A percentile compares a stretch with the other conserved stretches of the same genome.
phyloP scores from a whole-genome alignment of 2,329 filamentous ascomycete species.

The Neurospora sp. region DNA sequence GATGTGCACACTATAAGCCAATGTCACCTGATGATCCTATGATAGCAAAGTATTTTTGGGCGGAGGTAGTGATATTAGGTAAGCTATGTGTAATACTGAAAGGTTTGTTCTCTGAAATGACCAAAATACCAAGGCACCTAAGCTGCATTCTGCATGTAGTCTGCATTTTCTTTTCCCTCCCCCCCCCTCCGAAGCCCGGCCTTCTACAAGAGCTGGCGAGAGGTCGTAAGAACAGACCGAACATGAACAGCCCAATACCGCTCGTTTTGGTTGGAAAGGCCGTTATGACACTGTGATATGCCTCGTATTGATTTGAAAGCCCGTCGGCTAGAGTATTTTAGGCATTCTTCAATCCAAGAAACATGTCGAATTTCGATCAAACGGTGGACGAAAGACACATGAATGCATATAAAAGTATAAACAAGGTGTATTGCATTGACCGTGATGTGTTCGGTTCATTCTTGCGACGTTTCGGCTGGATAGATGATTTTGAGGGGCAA shows the following conservation, averaged over 20 bases:
- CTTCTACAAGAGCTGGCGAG: too few relatives aligned
- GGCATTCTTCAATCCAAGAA: background rate
- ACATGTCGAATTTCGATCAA: background rate
- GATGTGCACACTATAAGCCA: background rate
- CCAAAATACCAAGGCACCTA: too few relatives aligned
- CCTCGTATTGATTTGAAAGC: background rate
- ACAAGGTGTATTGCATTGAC: background rate
- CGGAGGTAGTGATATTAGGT: background rate
- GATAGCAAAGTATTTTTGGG: background rate
- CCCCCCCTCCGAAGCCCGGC: too few relatives aligned
- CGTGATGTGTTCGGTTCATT: background rate
- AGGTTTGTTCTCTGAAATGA: too few relatives aligned
- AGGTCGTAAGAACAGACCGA: constrained; percentile 2
- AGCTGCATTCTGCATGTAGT: too few relatives aligned
- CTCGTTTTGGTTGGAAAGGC: too few relatives aligned
- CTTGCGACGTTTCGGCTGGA: background rate
- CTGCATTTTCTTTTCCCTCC: too few relatives aligned
- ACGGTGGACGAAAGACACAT: too few relatives aligned
- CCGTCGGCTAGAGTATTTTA: background rate
- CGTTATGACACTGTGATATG: too few relatives aligned
- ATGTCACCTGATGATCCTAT: background rate
- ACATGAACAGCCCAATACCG: constrained; percentile 31
- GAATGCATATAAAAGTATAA: background rate
- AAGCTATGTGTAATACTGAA: background rate
- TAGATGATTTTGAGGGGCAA: background rate